Evolutionary conservation across 1,284 basidiomycete species (phyloP), one percentile per base, ranked within the genome.

Genomic region (Ganoderma boninense): DNA sequence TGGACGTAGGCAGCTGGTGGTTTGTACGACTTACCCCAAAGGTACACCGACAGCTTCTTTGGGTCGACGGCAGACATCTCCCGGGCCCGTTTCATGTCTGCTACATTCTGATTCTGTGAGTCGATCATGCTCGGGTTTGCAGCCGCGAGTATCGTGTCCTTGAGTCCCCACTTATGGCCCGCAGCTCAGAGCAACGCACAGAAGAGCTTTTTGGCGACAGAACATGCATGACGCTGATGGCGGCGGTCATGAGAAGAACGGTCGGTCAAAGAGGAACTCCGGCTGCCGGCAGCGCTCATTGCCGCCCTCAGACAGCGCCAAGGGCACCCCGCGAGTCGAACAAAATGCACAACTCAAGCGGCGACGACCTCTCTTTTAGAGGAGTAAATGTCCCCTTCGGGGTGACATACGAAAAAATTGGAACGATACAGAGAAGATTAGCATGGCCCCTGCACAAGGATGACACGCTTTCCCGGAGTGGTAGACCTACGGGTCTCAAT

Each of bases 371-470:
- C n/a, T n/a, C n/a, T n/a, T n/a, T n/a, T n/a, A n/a, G n/a, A n/a
- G n/a, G n/a, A n/a, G n/a, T n/a, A n/a, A n/a, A n/a, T n/a, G n/a
- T n/a, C n/a, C n/a, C n/a, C n/a, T n/a, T n/a, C n/a, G n/a, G n/a
- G n/a, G n/a, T n/a, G n/a, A 67, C 66, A 35, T 35, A 35, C 35
- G 66, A 67, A 63, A n/a, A n/a, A n/a, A n/a, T n/a, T n/a, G n/a
- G n/a, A n/a, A n/a, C n/a, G n/a, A n/a, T n/a, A n/a, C n/a, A 67
- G 66, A 67, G 66, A 67, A 67, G 66, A 67, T 67, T 67, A 67
- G 66, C 66, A 67, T 67, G 66, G 66, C 66, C 66, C 66, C 66
- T 67, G 66, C 66, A 67, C 66, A 67, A 67, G 66, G 66, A 67
- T 67, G 66, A 67, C 66, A 67, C 66, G 66, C 66, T 67, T 67